Evolutionary conservation across 1,139 yeast genomes (phyloP).

Genomic region (Taphrina sp.): DNA sequence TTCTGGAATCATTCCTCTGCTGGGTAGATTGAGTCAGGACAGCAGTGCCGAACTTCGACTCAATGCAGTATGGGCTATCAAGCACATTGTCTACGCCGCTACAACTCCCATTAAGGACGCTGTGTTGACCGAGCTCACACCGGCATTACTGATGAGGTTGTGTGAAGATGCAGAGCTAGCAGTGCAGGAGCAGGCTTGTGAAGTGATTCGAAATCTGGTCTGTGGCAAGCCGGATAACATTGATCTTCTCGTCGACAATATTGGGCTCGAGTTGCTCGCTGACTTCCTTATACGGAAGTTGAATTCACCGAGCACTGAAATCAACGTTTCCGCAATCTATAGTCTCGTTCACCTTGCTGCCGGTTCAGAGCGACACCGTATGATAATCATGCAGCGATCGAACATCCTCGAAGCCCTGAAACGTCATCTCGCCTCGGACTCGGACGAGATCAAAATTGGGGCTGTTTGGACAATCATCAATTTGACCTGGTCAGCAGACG

Average conservation of each 20-base stretch:
- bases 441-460: constrained; percentile 52
- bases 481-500: constrained; percentile 53
- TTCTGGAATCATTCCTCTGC: constrained; percentile 55
- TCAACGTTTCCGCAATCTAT: constrained; percentile 53
- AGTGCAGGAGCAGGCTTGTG: constrained; percentile 67
- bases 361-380: constrained; percentile 52
- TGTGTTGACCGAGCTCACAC: constrained; percentile 50
- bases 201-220: constrained; percentile 70
- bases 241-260: constrained; percentile 4
- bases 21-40: constrained; percentile 47
- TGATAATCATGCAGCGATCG: constrained; percentile 49
- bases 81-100: constrained; percentile 55
- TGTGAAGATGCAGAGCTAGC: constrained; percentile 53
- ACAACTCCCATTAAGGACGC: constrained; percentile 43
- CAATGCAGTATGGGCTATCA: constrained; percentile 57
- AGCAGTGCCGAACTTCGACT: constrained; percentile 46
- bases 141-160: constrained; percentile 53
- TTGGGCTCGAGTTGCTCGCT: constrained; percentile 1
- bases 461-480: constrained; percentile 61
- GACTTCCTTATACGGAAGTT: constrained; percentile 37
- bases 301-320: constrained; percentile 44
- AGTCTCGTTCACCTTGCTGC: constrained; percentile 61
- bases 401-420: constrained; percentile 48
- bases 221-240: constrained; percentile 59
- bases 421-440: constrained; percentile 45